Evolutionary conservation across 2,329 filamentous ascomycete species (phyloP).

Genomic region (Pseudohalonectria lignicola): DNA sequence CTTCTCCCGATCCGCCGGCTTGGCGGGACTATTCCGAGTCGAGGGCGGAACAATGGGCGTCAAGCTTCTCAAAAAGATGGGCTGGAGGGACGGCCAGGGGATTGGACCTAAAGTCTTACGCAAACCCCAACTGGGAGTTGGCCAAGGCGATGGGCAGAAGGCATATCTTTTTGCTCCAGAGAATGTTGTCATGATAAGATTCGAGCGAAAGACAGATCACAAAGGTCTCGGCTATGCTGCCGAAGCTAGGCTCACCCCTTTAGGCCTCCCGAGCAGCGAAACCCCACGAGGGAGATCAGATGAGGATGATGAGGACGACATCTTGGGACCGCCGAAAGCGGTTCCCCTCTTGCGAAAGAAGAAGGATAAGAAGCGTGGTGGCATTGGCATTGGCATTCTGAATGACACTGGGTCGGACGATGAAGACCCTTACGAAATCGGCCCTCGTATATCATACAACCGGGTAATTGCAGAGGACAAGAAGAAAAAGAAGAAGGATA

Average conservation of each 20-base stretch:
- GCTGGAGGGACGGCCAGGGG: constrained; percentile 90
- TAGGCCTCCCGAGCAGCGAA: constrained; percentile 14
- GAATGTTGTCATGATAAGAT: constrained; percentile 58
- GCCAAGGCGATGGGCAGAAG: constrained; percentile 23
- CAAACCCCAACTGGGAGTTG: constrained; percentile 54
- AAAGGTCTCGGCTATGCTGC: constrained; percentile 61
- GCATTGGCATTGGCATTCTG: constrained; percentile 77
- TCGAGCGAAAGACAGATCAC: constrained; percentile 54
- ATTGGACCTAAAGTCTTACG: constrained; percentile 79
- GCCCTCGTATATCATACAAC: constrained; percentile 82
- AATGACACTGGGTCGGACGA: constrained; percentile 94
- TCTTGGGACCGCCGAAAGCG: constrained; percentile 13
- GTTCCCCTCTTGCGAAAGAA: constrained; percentile 24
- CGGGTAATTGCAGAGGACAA: constrained; percentile 71
- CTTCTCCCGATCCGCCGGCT: constrained; percentile 30
- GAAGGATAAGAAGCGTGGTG: constrained; percentile 40
- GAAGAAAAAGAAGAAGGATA: constrained; percentile 53
- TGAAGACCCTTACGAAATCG: constrained; percentile 87
- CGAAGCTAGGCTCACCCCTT: constrained; percentile 37
- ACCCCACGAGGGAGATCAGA: constrained; percentile 23
- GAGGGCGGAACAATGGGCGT: constrained; percentile 79
- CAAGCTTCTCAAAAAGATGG: constrained; percentile 81
- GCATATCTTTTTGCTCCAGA: constrained; percentile 78
- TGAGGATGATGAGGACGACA: constrained; percentile 33
- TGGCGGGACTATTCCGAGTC: constrained; percentile 62